Evolutionary conservation across 805 yeast species (phyloP).

Genomic region (Monosporozyma yasuniensis): DNA sequence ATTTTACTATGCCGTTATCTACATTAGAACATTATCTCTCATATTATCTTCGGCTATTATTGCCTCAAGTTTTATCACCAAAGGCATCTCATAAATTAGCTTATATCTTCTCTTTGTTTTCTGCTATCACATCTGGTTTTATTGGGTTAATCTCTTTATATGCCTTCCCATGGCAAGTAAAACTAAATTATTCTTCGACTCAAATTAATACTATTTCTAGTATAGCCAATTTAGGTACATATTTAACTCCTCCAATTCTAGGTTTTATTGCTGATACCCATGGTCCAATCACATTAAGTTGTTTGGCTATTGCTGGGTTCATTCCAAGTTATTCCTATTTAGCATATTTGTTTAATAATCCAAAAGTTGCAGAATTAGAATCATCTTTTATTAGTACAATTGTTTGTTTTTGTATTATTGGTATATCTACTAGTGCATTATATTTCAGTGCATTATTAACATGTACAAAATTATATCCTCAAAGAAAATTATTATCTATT

Average conservation of each 20-base stretch:
- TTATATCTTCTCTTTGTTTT: constrained; percentile 45
- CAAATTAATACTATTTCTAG: constrained; percentile 68
- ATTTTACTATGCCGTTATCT: constrained; percentile 19
- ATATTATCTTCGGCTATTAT: constrained; percentile 35
- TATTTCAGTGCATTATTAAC: constrained; percentile 66
- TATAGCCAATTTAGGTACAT: constrained; percentile 70
- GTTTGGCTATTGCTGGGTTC: constrained; percentile 51
- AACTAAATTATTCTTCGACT: constrained; percentile 55
- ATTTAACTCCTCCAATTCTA: constrained; percentile 69
- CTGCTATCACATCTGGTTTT: constrained; percentile 75
- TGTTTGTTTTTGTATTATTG: constrained; percentile 48
- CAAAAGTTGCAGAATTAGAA: constrained; percentile 11
- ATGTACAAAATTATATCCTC: constrained; percentile 80
- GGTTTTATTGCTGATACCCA: constrained; percentile 81
- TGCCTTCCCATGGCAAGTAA: constrained; percentile 54
- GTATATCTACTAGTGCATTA: constrained; percentile 63
- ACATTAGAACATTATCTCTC: constrained; percentile 33
- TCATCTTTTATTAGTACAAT: constrained; percentile 32
- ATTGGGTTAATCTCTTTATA: constrained; percentile 75
- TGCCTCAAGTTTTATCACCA: constrained; percentile 37
- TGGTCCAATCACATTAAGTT: constrained; percentile 67
- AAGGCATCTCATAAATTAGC: constrained; percentile 38
- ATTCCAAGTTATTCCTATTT: constrained; percentile 55
- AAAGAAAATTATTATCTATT: constrained; percentile 68
- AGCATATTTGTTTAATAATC: constrained; percentile 34